A percentile compares a stretch with the other conserved stretches of the same genome.
These are phyloP conservation scores for Hypoxylon fragiforme DNA, from an alignment of 495 filamentous ascomycete species.

Conservation along the genomic window DNA sequence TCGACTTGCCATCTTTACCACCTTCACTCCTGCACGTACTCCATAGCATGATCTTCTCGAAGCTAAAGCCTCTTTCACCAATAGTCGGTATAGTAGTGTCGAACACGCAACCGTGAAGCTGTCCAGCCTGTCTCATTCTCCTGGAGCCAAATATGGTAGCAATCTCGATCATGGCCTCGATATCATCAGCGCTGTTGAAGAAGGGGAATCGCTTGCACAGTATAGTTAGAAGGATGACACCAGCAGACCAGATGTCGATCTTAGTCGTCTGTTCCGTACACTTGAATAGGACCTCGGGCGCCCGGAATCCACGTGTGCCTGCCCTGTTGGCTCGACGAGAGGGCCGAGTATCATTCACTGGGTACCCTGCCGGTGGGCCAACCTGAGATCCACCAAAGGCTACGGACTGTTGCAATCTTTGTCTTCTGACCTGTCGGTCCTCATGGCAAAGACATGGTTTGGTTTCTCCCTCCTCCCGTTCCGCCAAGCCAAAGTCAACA, in stretches of 20 bases:
- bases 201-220: slow-evolving; percentile 91
- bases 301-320: slow-evolving; percentile 94
- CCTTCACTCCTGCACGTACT: slow-evolving; percentile 65
- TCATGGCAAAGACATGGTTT: slow-evolving; percentile 74
- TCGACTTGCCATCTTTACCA: slow-evolving; percentile 45
- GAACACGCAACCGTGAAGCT: slow-evolving; percentile 81
- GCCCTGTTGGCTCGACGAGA: slow-evolving; percentile 90
- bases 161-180: slow-evolving; percentile 96
- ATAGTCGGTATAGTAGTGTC: slow-evolving; percentile 91
- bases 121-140: slow-evolving; percentile 79
- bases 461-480: slow-evolving; percentile 74
- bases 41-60: slow-evolving; percentile 95
- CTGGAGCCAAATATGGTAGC: slow-evolving; percentile 88
- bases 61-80: slow-evolving; percentile 75
- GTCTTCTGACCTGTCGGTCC: slow-evolving; percentile 41
- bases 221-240: slow-evolving; percentile 90
- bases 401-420: slow-evolving; percentile 45
- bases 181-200: slow-evolving; percentile 95
- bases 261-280: slow-evolving; percentile 95
- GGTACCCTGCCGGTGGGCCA: slow-evolving; percentile 67
- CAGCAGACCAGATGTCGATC: slow-evolving; percentile 96
- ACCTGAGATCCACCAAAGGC: slow-evolving; percentile 45
- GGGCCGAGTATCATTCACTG: slow-evolving; percentile 82
- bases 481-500: slow-evolving; percentile 94
- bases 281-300: slow-evolving; percentile 95